Evolutionary conservation across 1,139 yeast species (phyloP), one percentile per base, ranked within the genome.

Genomic region (Blastobotrys ciferrii): DNA sequence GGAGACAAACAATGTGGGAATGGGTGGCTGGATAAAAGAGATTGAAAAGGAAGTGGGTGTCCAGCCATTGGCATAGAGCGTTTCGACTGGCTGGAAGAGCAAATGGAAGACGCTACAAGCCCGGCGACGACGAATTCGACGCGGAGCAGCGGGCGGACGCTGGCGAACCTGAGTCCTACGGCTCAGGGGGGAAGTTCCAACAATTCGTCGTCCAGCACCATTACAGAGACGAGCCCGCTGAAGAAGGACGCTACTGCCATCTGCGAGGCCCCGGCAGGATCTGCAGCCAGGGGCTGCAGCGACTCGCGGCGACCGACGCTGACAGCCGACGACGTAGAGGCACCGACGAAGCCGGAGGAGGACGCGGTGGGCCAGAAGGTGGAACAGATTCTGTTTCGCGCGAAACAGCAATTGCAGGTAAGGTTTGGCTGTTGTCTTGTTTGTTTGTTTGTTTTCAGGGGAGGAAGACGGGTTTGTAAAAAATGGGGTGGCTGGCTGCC

Each of bases 381-480:
- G 11, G 50, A 49, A 14, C 48, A 38, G 14, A 47, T 49, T 12
- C 40, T 49, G 20, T 32, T 23, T 33, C 36, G 36, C 11, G 52
- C 52, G 13, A 47, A 42, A 38, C 47, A 44, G 30, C 52, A 49
- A 38, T 23, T 49, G 36, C 33, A 25, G 45, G 52, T 49, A 43
- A 35, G 52, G 47, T 43, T 12, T 4, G 18, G 17, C n/a, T n/a
- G n/a, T n/a, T n/a, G n/a, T n/a, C n/a, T n/a, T n/a, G n/a, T n/a
- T n/a, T n/a, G n/a, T 20, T 14, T 23, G 20, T 20, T 14, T 23
- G 14, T 13, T 14, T 32, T 43, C 18, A 11, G 17, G 25, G 12
- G 11, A 18, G 25, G 31, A 36, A 32, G 14, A 18, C 14, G 11
- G 36, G 15, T 13, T 2, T 23, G 11, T 14, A 17, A 40, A 39